Conservation (phyloP, 2,329 filamentous ascomycete species). For the Xylaria sp. region DNA sequence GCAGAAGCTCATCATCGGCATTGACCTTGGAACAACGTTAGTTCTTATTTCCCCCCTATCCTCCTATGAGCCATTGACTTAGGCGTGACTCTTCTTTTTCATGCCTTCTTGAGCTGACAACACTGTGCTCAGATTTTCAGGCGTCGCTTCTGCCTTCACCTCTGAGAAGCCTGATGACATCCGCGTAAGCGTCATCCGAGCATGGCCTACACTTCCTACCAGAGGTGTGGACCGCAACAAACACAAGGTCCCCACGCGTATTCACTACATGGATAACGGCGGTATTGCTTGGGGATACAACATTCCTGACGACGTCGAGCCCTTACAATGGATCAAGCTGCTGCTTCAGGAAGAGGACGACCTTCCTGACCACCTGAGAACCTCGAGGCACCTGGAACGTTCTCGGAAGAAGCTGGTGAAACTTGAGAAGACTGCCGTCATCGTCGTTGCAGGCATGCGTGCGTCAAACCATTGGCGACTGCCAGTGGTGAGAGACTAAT, state of each 20-base stretch:
- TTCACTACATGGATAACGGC: slow-evolving; percentile 23
- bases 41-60: background rate
- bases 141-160: background rate
- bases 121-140: background rate
- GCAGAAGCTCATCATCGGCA: background rate
- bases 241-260: slow-evolving; percentile 28
- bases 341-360: slow-evolving; percentile 27
- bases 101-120: background rate
- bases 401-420: slow-evolving; percentile 14
- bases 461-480: background rate
- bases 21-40: background rate
- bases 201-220: background rate
- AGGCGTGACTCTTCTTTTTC: background rate
- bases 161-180: background rate
- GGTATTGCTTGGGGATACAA: slow-evolving; percentile 29
- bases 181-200: background rate
- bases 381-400: slow-evolving; percentile 16
- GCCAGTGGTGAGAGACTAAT: background rate
- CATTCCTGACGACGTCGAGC: slow-evolving; percentile 21
- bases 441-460: slow-evolving; percentile 31
- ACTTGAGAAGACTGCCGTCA: slow-evolving; percentile 23
- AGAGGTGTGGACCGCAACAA: background rate
- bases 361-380: slow-evolving; percentile 11
- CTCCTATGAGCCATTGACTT: background rate
- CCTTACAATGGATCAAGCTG: slow-evolving; percentile 35